Conservation (phyloP, 1,284 basidiomycete genomes). For the Ceratobasidium sp. region DNA sequence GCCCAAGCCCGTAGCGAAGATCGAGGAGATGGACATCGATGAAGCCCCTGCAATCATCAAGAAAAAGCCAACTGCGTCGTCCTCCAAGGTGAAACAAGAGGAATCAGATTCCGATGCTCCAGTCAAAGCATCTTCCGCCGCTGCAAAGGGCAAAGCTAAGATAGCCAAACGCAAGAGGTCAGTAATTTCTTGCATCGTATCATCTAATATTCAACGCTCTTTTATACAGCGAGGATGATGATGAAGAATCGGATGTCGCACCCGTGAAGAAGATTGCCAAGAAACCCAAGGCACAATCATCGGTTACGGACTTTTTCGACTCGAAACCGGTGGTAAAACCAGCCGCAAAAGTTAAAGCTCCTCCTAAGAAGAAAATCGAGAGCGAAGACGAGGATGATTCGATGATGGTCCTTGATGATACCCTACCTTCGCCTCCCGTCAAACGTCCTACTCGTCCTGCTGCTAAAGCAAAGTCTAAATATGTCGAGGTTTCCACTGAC, state of each 20-base stretch:
- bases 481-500: slow-evolving; percentile 36
- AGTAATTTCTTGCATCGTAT: neutral
- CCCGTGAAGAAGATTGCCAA: slow-evolving; percentile 45
- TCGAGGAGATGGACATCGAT: slow-evolving; percentile 59
- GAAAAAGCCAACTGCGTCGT: slow-evolving; percentile 38
- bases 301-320: slow-evolving; percentile 43
- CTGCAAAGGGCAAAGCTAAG: slow-evolving; percentile 46
- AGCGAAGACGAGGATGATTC: slow-evolving; percentile 38
- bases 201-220: neutral
- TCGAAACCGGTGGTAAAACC: slow-evolving; percentile 38
- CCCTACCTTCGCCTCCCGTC: slow-evolving; percentile 24
- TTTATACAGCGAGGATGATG: slow-evolving; percentile 40
- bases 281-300: slow-evolving; percentile 44
- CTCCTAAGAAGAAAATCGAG: slow-evolving; percentile 39
- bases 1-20: slow-evolving; percentile 58
- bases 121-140: slow-evolving; percentile 36
- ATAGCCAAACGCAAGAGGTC: slow-evolving; percentile 47
- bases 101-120: slow-evolving; percentile 43
- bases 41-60: slow-evolving; percentile 34
- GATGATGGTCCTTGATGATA: slow-evolving; percentile 27
- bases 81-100: slow-evolving; percentile 45
- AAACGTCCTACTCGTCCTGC: slow-evolving; percentile 39
- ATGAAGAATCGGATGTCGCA: slow-evolving; percentile 42
- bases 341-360: slow-evolving; percentile 41
- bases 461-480: slow-evolving; percentile 38